Base-by-base conservation (phyloP, 1,284 basidiomycete species). In the Irpex lacteus region DNA sequence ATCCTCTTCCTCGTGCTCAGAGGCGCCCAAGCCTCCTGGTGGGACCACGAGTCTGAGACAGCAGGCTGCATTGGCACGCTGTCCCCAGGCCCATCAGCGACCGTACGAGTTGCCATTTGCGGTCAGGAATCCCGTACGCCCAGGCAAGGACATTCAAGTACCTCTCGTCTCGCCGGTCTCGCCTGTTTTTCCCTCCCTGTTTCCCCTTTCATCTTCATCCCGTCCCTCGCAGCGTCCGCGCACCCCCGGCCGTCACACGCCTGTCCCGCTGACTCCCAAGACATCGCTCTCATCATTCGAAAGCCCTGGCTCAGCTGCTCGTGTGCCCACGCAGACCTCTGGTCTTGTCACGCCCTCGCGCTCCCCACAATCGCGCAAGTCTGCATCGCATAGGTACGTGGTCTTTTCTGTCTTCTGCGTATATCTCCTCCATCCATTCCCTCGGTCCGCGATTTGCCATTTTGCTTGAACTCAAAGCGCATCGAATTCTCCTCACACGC, bases 321-420 rank as follows among this genome's bases (percentile, higher is more conserved):
- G 66, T 59, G 37, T 64, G 32, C 60, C 3, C 32, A n/a, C 49
- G 55, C 37, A 62, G 52, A 60, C 64, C 53, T 36, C 61, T 64
- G 61, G 71, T 66, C 59, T 67, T 63, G 53, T 60, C 60, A 60
- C 72, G 47, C 70, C 73, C 59, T 70, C 71, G 37, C 71, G 69
- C 44, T 71, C 71, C 49, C 70, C 72, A 62, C 70, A 68, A 64
- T 67, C 69, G 52, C 68, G 68, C 57, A 38, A 59, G 59, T 55
- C 67, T 60, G 68, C 66, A 57, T 67, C 71, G 15, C 64, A 68
- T 64, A 71, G 72, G 74, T 75, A 66, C 69, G 74, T 72, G 26
- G 38, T 60, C 56, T 59, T 61, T 38, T 63, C 62, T 60, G 49
- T 34, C 34, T 52, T 69, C 63, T 60, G 54, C 65, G 68, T 65